Percentiles rank a stretch among this genome's conserved stretches.
Evolutionary conservation across 352 stramenopile genomes (phyloP).

Genomic region (Chrysophaeum taylorii): DNA sequence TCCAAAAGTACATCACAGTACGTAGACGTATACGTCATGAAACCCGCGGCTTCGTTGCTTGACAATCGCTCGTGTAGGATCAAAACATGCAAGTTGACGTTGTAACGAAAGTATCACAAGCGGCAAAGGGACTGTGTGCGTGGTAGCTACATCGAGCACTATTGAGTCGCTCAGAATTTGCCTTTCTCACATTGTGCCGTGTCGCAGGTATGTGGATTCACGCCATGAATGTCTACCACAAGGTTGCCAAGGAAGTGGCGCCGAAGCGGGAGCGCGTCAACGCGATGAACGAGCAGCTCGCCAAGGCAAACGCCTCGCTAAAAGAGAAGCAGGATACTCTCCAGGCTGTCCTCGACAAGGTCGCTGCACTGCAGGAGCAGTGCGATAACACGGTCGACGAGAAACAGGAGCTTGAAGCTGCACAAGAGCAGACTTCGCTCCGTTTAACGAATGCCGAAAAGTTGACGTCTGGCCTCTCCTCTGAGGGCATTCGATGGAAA

Average conservation of each 20-base stretch:
- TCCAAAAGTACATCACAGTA: slow-evolving; percentile 87
- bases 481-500: slow-evolving; percentile 80
- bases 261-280: slow-evolving; percentile 76
- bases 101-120: slow-evolving; percentile 52
- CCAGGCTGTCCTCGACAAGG: slow-evolving; percentile 74
- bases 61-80: too few species aligned
- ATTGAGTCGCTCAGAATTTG: too few species aligned
- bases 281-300: slow-evolving; percentile 64
- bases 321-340: slow-evolving; percentile 73
- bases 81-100: slow-evolving; percentile 45
- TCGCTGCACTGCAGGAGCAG: slow-evolving; percentile 70
- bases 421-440: slow-evolving; percentile 18
- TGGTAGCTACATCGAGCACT: too few species aligned
- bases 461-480: slow-evolving; percentile 69
- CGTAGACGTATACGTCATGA: too few species aligned
- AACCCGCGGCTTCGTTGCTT: too few species aligned
- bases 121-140: slow-evolving; percentile 72
- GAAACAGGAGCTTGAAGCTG: slow-evolving; percentile 69
- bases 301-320: slow-evolving; percentile 69
- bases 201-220: slow-evolving; percentile 77
- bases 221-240: slow-evolving; percentile 75
- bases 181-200: too few species aligned
- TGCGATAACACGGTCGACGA: slow-evolving; percentile 80
- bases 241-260: slow-evolving; percentile 58
- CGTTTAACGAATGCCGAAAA: slow-evolving; percentile 74